Evolutionary conservation across 2,329 filamentous ascomycete genomes (phyloP), one percentile per base, ranked within the genome.

Genomic region (Penicillium griseofulvum): DNA sequence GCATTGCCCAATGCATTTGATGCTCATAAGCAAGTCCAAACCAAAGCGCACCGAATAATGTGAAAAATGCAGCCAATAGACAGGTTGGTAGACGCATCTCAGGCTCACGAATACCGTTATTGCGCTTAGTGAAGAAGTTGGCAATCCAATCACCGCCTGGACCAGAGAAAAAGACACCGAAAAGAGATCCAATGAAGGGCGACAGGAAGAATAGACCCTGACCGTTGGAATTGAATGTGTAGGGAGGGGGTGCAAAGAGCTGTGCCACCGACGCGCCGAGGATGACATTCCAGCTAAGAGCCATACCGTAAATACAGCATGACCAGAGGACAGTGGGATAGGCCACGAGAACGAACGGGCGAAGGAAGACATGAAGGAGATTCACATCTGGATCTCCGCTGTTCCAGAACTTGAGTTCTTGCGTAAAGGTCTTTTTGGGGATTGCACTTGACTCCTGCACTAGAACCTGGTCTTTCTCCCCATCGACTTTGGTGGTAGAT

Each of bases 201-300:
- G 63, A 62, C 8, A 65, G 42, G 50, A 67, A 67, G 42, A 65
- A 61, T 11, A 68, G 54, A n/a, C 65, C 65, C 47, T 66, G 64
- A 11, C 53, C 57, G 10, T 53, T 50, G 4, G 62, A 61, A 52
- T 60, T 57, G 49, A 67, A 67, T 4, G 41, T 42, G 36, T 67
- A 68, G 11, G 63, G 61, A 44, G 61, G 63, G 22, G 64, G 61
- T 14, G 66, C 57, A 45, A 71, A 56, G 8, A 68, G 51, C 39
- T 68, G 66, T 14, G 65, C 65, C 5, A 66, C 59, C n/a, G 54
- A 52, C 3, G 59, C 54, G 7, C 61, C 65, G 4, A 68, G 55
- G n/a, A 68, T 64, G 12, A 71, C 66, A 41, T 71, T 70, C 66
- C 67, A 70, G 28, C 62, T 61, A 8, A 68, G 54, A n/a, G 59